Base-by-base conservation (phyloP, 2,329 filamentous ascomycete genomes). In the Aureobasidium sp. region DNA sequence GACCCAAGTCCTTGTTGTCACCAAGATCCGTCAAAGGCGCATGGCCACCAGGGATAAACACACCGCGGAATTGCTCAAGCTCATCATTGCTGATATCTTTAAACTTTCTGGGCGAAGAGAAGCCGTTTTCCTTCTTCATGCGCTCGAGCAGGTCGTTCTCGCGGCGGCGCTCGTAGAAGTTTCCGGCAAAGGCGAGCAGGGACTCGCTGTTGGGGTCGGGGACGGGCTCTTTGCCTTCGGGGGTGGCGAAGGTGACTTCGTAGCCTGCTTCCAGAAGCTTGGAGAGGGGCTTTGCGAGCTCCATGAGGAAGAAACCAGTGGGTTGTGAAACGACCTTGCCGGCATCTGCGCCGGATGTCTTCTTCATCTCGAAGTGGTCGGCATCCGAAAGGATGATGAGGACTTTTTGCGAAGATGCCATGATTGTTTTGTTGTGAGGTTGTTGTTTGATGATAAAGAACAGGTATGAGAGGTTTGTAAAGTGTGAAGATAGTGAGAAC, bases 41-140 rank as follows among this genome's bases (percentile, higher is more conserved):
- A 60, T 79, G 76, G 0, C 76, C 76, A 1, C 76, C 76, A 0
- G 77, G 77, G 17, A 79, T 74, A 55, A 78, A 77, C 0, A 78
- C 66, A 1, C 76, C 76, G 0, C 66, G 69, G 45, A 73, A 79
- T 0, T 64, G 64, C 29, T 70, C 63, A 43, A 79, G 61, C 58
- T 78, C 75, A 0, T 71, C 69, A 35, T 78, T 71, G n/a, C 64
- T 68, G 35, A 78, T 74, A 19, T 71, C 68, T 4, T 64, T 64
- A 54, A 79, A 75, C 5, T 70, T 69, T 11, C 69, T 70, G 0
- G 76, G 76, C 1, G 51, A 60, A 2, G 65, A 66, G 62, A 79
- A 76, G 0, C 75, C 75, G 17, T 78, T 78, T 42, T 78, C 75
- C 17, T 68, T 68, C 65, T 74, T 77, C 75, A 78, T 78, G 25